phyloP scores from a whole-genome alignment of 345 rosid species.

The Acer negundo region DNA sequence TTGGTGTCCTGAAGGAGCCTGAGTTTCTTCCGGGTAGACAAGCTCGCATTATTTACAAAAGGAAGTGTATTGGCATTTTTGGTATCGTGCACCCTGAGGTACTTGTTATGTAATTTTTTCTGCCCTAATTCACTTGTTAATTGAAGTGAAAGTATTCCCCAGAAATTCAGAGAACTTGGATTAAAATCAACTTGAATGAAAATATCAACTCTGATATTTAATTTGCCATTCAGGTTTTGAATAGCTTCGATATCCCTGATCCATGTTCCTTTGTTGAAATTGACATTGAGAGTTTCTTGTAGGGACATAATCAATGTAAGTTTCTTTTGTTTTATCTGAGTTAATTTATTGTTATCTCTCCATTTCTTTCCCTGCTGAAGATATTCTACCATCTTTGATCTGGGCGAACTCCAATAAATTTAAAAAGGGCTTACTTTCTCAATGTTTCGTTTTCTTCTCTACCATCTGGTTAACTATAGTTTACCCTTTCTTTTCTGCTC shows the following conservation, averaged over 20 bases:
- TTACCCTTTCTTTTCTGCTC: too few relatives aligned
- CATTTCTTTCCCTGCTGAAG: not conserved
- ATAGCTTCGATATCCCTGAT: constrained; percentile 72
- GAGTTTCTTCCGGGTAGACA: constrained; percentile 82
- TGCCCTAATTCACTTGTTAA: not conserved
- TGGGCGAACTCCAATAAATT: too few relatives aligned
- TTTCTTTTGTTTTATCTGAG: not conserved
- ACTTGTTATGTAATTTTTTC: constrained; percentile 4
- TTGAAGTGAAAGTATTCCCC: not conserved
- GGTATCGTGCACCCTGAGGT: constrained; percentile 95
- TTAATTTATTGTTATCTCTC: too few relatives aligned
- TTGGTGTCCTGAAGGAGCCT: constrained; percentile 55
- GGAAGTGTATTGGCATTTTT: constrained; percentile 67
- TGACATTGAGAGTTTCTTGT: constrained; percentile 47
- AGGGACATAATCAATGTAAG: constrained; percentile 11
- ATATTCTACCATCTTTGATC: too few relatives aligned
- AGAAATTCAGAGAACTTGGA: too few relatives aligned
- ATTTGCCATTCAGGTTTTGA: constrained; percentile 56
- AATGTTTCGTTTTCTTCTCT: too few relatives aligned
- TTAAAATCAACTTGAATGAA: too few relatives aligned
- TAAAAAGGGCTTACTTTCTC: too few relatives aligned
- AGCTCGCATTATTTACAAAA: constrained; percentile 77
- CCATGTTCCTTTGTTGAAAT: constrained; percentile 82
- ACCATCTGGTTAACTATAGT: not conserved
- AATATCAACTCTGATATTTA: not conserved